Conservation (phyloP, 2,329 filamentous ascomycete species). For the Aspergillus ruber region DNA sequence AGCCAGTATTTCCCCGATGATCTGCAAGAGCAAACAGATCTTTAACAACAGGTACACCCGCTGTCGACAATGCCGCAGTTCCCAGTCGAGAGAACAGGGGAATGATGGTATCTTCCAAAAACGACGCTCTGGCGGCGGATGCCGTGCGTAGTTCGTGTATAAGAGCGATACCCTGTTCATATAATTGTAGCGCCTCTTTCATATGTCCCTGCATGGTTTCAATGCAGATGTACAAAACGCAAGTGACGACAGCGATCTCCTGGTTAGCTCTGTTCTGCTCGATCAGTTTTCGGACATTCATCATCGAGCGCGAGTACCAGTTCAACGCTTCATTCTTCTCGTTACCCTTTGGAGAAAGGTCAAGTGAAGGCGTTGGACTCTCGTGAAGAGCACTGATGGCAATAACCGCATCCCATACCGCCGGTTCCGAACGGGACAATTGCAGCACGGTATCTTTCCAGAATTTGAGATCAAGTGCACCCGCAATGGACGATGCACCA, state of each 20-base stretch:
- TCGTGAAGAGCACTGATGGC: slow-evolving; percentile 33
- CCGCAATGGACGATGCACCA: slow-evolving; percentile 24
- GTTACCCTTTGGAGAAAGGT: slow-evolving; percentile 13
- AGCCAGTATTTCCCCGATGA: slow-evolving; percentile 1
- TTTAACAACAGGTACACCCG: slow-evolving; percentile 1
- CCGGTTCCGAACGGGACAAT: slow-evolving; percentile 28
- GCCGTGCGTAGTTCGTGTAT: slow-evolving; percentile 15
- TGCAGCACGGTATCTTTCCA: slow-evolving; percentile 31
- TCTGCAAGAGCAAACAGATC: slow-evolving; percentile 7
- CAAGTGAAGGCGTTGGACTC: slow-evolving; percentile 5
- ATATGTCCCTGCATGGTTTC: slow-evolving; percentile 20
- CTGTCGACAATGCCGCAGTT: slow-evolving; percentile 7
- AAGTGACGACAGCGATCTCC: slow-evolving; percentile 24
- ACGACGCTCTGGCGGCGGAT: slow-evolving; percentile 9
- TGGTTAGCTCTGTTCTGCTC: slow-evolving; percentile 14
- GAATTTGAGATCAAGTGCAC: slow-evolving; percentile 29
- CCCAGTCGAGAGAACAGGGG: slow-evolving; percentile 24
- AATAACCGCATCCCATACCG: slow-evolving; percentile 35
- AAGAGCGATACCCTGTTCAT: slow-evolving; percentile 19
- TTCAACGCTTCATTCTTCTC: slow-evolving; percentile 10
- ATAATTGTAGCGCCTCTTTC: slow-evolving; percentile 19
- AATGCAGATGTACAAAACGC: slow-evolving; percentile 29
- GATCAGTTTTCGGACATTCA: slow-evolving; percentile 18
- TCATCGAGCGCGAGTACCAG: slow-evolving; percentile 30
- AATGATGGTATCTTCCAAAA: slow-evolving; percentile 22